Percentiles rank a stretch among this genome's conserved stretches.
These are phyloP conservation scores for Myrmaecium sp. DNA, from an alignment of 2,329 filamentous ascomycete genomes.

Conservation along the genomic window DNA sequence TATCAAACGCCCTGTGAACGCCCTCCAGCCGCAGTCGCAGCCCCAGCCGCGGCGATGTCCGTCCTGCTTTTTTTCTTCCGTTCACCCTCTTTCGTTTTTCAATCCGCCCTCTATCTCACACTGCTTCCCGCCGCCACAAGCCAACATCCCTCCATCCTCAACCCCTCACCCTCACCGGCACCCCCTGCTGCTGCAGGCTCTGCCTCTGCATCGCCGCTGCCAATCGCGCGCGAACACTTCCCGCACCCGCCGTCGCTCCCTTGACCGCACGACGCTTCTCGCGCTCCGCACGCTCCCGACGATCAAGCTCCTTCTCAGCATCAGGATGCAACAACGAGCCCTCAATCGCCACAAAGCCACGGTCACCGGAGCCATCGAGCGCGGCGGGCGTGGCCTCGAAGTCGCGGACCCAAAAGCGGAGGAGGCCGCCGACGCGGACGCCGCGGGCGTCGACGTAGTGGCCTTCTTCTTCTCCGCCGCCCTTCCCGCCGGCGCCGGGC, in stretches of 20 bases:
- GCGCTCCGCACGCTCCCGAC: constrained; percentile 4
- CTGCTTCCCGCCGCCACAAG: too few relatives aligned
- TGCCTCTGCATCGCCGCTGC: too few relatives aligned
- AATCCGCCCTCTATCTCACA: not conserved
- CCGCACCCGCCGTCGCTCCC: constrained; percentile 1
- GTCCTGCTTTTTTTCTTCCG: constrained; percentile 1
- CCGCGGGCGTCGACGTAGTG: constrained; percentile 58
- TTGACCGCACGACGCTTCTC: constrained; percentile 2
- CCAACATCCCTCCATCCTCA: too few relatives aligned
- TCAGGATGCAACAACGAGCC: constrained; percentile 64
- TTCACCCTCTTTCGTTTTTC: not conserved
- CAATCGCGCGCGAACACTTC: too few relatives aligned
- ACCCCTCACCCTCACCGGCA: too few relatives aligned
- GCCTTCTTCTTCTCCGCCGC: constrained; percentile 25
- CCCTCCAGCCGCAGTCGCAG: constrained; percentile 1
- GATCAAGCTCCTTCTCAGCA: constrained; percentile 37
- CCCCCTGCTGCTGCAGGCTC: too few relatives aligned
- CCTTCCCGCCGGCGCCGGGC: constrained; percentile 17
- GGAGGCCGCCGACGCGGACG: constrained; percentile 48
- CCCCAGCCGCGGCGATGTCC: not conserved
- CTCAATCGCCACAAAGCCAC: constrained; percentile 70
- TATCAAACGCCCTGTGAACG: constrained; percentile 3
- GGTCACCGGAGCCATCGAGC: constrained; percentile 47
- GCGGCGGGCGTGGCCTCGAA: constrained; percentile 54
- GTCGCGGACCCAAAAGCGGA: constrained; percentile 67